Evolutionary conservation across 441 rosid genomes (phyloP).

Genomic region (Pelargonium fulgidum): DNA sequence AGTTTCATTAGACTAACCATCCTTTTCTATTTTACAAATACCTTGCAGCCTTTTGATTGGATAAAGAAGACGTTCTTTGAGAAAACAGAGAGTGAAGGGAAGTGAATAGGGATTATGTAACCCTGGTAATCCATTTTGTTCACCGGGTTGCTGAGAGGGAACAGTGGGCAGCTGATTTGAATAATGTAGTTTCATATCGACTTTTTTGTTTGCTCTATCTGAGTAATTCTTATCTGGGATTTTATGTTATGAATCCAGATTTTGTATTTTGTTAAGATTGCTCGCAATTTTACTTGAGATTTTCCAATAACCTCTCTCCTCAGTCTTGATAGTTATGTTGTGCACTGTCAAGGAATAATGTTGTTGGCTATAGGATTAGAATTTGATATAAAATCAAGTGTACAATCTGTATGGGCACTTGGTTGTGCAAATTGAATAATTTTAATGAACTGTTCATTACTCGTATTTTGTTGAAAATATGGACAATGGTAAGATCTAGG

Average conservation of each 20-base stretch:
- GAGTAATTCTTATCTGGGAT: conserved; percentile 23
- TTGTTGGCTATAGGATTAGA: too few relatives aligned
- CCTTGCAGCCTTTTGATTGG: conserved; percentile 75
- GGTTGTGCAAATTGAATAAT: too few relatives aligned
- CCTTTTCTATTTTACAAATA: neutral
- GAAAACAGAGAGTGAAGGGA: conserved; percentile 42
- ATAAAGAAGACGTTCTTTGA: conserved; percentile 76
- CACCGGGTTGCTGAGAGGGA: conserved; percentile 23
- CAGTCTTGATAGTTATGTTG: too few relatives aligned
- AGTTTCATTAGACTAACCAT: conserved; percentile 4
- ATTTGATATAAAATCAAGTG: too few relatives aligned
- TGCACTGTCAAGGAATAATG: too few relatives aligned
- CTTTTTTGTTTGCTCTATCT: conserved; percentile 6
- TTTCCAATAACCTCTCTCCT: neutral
- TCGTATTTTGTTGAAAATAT: too few relatives aligned
- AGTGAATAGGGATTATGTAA: conserved; percentile 21
- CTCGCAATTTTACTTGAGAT: conserved; percentile 2
- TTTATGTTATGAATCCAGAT: neutral
- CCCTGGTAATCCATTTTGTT: conserved; percentile 16
- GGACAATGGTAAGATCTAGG: too few relatives aligned
- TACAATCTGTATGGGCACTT: too few relatives aligned
- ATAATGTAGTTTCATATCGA: conserved; percentile 30
- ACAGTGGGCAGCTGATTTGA: conserved; percentile 16
- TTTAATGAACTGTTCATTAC: too few relatives aligned
- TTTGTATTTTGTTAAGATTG: neutral